Evolutionary conservation across 305 asterid species (phyloP), one percentile per base, ranked within the genome.

Genomic region (Euphrasia arctica): DNA sequence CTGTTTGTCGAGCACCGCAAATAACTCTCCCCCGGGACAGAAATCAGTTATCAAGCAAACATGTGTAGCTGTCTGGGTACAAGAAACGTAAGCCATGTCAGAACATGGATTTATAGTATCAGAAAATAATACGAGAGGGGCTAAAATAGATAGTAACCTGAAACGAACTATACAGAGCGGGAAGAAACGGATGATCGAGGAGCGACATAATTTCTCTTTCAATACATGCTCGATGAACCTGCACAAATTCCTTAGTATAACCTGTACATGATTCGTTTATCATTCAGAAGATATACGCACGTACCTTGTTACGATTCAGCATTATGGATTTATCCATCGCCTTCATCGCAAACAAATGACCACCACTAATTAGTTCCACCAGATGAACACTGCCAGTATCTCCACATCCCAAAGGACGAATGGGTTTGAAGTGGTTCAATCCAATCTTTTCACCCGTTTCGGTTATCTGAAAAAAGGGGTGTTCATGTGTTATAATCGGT

Each of bases 301-400:
- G 18, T 63, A 91, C 99, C 98, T 94, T 94, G 79, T 94, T 94
- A 62, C 99, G 96, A 55, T 83, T 85, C 74, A 94, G 75, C 97
- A 94, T 88, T 80, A 88, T 68, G 64, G 96, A 74, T 78, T 94
- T 94, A 66, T 94, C 99, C 99, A 94, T 94, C 64, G 99, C 98
- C 81, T 94, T 94, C 98, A 94, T 94, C 55, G 99, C 99, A 71
- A 82, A 94, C 65, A 88, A 68, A 62, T 79, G 83, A 66, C 88
- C 95, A 7, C 84, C 78, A 55, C 91, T 89, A 64, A 78, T 82
- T 65, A 94, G 78, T 79, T 94, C 98, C 85, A 94, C 99, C 94
- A 94, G 77, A 85, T 94, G 98, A 75, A 94, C 99, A 79, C 99
- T 94, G 76, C 99, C 99, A 60, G 99, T 94, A 78, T 94, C 99